Evolutionary conservation across 2,329 filamentous ascomycete species (phyloP), one percentile per base, ranked within the genome.

Genomic region (Dendrostoma leiphaemia): DNA sequence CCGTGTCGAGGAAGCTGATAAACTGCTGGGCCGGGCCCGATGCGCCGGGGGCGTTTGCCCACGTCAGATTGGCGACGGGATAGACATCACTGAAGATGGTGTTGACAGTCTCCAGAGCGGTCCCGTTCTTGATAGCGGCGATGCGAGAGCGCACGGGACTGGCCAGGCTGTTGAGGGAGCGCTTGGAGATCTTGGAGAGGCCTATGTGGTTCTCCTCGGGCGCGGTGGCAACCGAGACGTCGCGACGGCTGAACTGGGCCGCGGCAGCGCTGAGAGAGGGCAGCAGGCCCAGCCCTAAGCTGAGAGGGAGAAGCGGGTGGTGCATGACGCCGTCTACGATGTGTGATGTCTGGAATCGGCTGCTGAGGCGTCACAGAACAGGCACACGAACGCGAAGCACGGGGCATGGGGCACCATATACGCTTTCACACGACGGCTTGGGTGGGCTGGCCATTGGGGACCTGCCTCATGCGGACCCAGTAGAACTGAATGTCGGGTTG

Each of bases 1-100:
- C 78, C 0, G 78, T 80, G 59, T 81, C 78, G 45, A 81, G 66
- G 49, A 58, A 60, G 51, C 54, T 60, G 54, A 60, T 56, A 43
- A 59, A 59, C 26, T 57, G 47, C 51, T 62, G 61, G 13, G 49
- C 54, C 10, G 54, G 40, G n/a, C 28, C 23, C 15, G 21, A 17
- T 6, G 6, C 13, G 19, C 40, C 43, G 8, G 48, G 41, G 4
- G 50, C 51, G 54, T 59, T 59, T 29, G 41, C 58, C 61, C 58
- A 61, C 2, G 58, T 63, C 23, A 61, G 37, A 32, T 63, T 59
- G 24, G 59, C 46, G 19, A 54, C 50, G 6, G 55, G 58, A 40
- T 61, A 61, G 32, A 61, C 50, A 34, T 56, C 60, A 44, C 53
- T 57, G 52, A 52, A 61, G 15, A 61, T 35, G 21, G 58, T 61